Evolutionary conservation across 345 rosid species (phyloP), one percentile per base, ranked within the genome.

Genomic region (Murraya koenigii): DNA sequence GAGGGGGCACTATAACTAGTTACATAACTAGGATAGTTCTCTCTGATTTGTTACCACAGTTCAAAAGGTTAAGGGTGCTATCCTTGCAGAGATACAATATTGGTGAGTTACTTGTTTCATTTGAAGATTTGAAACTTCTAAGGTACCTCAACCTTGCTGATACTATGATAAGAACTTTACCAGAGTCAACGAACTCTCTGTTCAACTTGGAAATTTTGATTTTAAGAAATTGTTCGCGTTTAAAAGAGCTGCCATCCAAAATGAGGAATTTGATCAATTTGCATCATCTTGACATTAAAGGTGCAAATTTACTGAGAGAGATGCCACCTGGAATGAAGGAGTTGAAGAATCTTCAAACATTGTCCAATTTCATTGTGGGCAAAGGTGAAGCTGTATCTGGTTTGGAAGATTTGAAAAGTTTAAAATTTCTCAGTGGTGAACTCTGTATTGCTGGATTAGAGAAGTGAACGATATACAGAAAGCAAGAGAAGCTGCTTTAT

Each of bases 361-460:
- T 82, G 30, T 28, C 81, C 20, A 70, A 78, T 38, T 84, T 80
- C 25, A 32, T 82, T 35, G 79, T 86, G 52, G 79, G 82, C 22
- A 41, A 80, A 41, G 74, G 13, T 8, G 22, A 41, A 41, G 49
- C 30, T 0, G 75, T 71, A 8, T 54, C 75, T 0, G 3, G 58
- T 49, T 65, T 82, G 33, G 44, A 58, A 58, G 83, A 80, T 52
- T 75, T 86, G 71, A 74, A 74, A 35, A 69, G 52, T 60, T 65
- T 86, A 15, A 22, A 63, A 1, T 8, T 39, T 71, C 82, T 86
- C 33, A 30, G 9, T 20, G 85, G 88, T 6, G 10, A 68, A 20
- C 80, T 85, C 28, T 63, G 61, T 36, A 69, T 85, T 20, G 23
- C 13, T 0, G 69, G 76, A 8, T 61, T 84, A 75, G 62, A 78